These are phyloP conservation scores for Schizothecium vesticola DNA, from an alignment of 495 filamentous ascomycete species.

Conservation along the genomic window DNA sequence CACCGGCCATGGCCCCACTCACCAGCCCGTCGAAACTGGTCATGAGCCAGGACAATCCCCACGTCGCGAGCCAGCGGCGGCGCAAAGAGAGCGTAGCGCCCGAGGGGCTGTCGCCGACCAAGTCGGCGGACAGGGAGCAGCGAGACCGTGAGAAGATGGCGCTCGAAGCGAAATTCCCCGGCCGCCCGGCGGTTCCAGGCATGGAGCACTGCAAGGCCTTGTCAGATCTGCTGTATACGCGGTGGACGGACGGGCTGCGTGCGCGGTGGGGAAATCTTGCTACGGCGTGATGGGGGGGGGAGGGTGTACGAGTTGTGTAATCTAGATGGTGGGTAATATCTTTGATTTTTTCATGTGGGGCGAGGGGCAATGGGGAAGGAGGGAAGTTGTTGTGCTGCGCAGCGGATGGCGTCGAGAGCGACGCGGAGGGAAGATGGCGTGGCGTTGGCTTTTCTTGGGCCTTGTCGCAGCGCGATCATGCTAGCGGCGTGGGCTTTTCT, in stretches of 20 bases:
- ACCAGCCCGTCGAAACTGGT: conserved; percentile 55
- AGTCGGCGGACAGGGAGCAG: conserved; percentile 21
- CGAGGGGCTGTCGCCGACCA: neutral
- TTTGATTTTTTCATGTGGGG: neutral
- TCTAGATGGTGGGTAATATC: neutral
- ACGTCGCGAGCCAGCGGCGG: conserved; percentile 70
- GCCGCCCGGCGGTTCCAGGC: conserved; percentile 52
- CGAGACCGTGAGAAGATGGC: conserved; percentile 43
- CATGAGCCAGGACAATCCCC: conserved; percentile 76
- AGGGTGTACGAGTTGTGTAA: neutral
- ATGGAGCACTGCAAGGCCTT: conserved; percentile 91
- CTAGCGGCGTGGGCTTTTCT: neutral
- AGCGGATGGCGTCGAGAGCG: neutral
- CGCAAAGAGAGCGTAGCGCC: conserved; percentile 56
- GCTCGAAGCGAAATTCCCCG: conserved; percentile 44
- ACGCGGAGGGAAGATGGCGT: neutral
- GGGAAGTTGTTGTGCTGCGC: neutral
- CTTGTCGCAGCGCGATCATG: neutral
- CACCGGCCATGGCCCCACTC: conserved; percentile 21
- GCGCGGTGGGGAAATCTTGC: conserved; percentile 58
- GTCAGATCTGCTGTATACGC: conserved; percentile 80
- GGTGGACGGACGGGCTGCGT: conserved; percentile 83
- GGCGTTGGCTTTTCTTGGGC: neutral
- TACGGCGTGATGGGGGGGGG: neutral
- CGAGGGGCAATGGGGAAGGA: neutral